Evolutionary conservation across 352 stramenopile genomes (phyloP), one percentile per base, ranked within the genome.

Genomic region (Phytophthora europaea): DNA sequence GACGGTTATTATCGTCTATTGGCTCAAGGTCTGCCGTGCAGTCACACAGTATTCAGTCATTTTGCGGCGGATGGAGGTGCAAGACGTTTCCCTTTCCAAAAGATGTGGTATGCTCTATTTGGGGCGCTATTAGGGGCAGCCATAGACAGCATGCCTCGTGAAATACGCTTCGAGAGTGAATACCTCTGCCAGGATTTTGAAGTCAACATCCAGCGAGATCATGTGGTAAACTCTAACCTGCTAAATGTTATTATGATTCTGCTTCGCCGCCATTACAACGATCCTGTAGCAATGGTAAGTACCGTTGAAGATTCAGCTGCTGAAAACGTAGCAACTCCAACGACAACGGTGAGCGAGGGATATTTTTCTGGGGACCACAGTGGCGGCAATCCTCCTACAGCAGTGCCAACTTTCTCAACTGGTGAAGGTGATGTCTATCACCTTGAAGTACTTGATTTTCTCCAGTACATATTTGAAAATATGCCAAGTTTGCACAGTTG

Each of bases 1-100:
- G 86, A 94, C 23, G 84, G 86, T 10, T 94, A 86, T 63, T 94
- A 94, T 67, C 82, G 77, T 6, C 61, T 94, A 18, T 66, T 94
- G 5, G 79, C 82, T 3, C 84, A 92, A 52, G 81, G 85, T 12
- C 77, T 94, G 6, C 87, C 87, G 0, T 92, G 81, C 26, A 77
- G 78, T 13, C 74, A 82, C 45, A 48, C 65, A 2, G 20, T 70
- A 10, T 86, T 86, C 20, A 65, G 22, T 23, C 56, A 34, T 61
- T 22, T 48, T 55, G n/a, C 36, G 23, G 34, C 63, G 38, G 20
- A 70, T 65, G 18, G 50, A 23, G n/a, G 61, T 1, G 16, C 9
- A 31, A 20, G 43, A 8, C 33, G 47, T 15, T 92, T 94, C 34
- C 85, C 84, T 3, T 92, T 94, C 43, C 66, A 92, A 20, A 79